Conservation (phyloP, 176 grass and related monocot species). For the Neostapfia colusana region DNA sequence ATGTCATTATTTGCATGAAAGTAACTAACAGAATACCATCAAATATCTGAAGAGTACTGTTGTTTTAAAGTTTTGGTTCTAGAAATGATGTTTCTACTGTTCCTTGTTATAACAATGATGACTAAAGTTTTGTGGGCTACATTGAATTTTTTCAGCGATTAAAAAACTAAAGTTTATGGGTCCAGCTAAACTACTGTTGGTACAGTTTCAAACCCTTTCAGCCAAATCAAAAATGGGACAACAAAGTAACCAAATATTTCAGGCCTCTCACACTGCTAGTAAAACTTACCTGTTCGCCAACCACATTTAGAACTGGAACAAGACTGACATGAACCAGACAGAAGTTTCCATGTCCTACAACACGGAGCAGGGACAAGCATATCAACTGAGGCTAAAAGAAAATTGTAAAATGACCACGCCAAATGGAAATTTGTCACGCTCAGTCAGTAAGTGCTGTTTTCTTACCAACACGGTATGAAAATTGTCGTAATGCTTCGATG, state of each 20-base stretch:
- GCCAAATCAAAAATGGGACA: not conserved
- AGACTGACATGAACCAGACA: conserved; percentile 97
- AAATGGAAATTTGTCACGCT: conserved; percentile 15
- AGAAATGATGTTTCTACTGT: not conserved
- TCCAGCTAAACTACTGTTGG: not conserved
- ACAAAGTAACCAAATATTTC: not conserved
- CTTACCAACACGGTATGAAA: conserved; percentile 93
- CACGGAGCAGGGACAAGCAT: conserved; percentile 24
- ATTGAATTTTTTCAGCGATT: not conserved
- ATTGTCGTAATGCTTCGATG: conserved; percentile 92
- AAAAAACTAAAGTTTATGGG: not conserved
- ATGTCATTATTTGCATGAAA: conserved; percentile 36
- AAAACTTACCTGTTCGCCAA: conserved; percentile 88
- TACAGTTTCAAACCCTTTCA: not conserved
- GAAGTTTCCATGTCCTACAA: conserved; percentile 83
- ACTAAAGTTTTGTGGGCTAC: not conserved
- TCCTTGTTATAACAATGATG: not conserved
- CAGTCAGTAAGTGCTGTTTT: not conserved
- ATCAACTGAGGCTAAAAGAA: conserved; percentile 16
- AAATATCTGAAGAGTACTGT: conserved; percentile 19
- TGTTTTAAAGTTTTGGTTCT: not conserved
- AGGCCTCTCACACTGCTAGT: not conserved
- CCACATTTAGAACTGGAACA: conserved; percentile 92
- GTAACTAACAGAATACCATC: not conserved
- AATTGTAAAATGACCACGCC: conserved; percentile 27